Evolutionary conservation across 768 basidiomycete genomes (phyloP).

Genomic region (Gelatoporia subvermispora): DNA sequence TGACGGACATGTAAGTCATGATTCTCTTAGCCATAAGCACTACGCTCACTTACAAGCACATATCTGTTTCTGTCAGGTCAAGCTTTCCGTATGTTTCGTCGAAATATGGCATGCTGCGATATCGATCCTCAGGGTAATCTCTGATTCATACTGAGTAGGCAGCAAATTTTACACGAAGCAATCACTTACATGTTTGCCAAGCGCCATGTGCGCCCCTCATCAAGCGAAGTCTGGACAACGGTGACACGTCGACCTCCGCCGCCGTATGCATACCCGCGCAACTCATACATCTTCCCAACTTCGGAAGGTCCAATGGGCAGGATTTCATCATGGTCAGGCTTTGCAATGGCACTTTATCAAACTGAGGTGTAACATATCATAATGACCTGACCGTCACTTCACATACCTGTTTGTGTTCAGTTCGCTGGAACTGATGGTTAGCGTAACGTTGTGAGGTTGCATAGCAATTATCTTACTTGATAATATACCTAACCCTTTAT

Average conservation of each 20-base stretch:
- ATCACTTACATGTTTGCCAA: constrained; percentile 34
- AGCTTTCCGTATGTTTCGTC: constrained; percentile 44
- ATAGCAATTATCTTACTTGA: constrained; percentile 24
- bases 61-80: constrained; percentile 43
- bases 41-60: constrained; percentile 35
- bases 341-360: constrained; percentile 40
- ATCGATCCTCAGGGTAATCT: constrained; percentile 48
- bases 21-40: background rate
- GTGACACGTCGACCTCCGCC: constrained; percentile 57
- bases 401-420: constrained; percentile 45
- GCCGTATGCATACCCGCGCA: constrained; percentile 57
- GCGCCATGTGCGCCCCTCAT: constrained; percentile 47
- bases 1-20: background rate
- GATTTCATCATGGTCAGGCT: constrained; percentile 50
- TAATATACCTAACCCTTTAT: constrained; percentile 23
- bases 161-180: background rate
- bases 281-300: constrained; percentile 26
- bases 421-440: constrained; percentile 41
- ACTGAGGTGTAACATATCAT: background rate
- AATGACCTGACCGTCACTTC: background rate
- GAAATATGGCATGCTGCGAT: constrained; percentile 31
- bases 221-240: constrained; percentile 53
- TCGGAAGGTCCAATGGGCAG: constrained; percentile 18
- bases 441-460: constrained; percentile 5
- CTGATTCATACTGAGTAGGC: constrained; percentile 11